Base-by-base conservation (phyloP, 208 protist species). In the Leishmania tropica region DNA sequence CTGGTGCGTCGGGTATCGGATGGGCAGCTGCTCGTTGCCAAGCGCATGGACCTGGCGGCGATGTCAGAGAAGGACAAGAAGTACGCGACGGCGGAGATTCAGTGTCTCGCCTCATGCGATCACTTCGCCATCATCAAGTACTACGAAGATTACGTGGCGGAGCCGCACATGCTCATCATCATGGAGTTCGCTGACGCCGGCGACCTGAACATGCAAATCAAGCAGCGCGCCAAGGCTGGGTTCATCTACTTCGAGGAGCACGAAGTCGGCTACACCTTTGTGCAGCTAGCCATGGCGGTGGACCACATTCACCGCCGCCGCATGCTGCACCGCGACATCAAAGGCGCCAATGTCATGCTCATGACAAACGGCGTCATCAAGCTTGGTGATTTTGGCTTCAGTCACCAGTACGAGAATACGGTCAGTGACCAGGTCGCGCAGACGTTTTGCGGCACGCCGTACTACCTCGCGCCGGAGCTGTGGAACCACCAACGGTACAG, bases 381-480 rank as follows among this genome's bases (percentile, higher is more conserved):
- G 80, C 87, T 97, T 45, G 95, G 90, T 28, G 95, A 97, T 78
- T 97, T 97, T 81, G 92, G 92, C 62, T 96, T 96, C 84, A 89
- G 85, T 31, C 90, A 92, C 56, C 92, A 94, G 88, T 96, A 96
- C 84, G 92, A 96, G 85, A 86, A 92, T 84, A 92, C 92, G 7
- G 85, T 95, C 47, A 94, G 90, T 53, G 91, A 94, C 78, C 90
- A 83, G 40, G 92, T 96, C 19, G 92, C 88, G n/a, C 88, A 88
- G 31, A 96, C 92, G 40, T 96, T 96, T 84, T 96, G 93, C 78
- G 95, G 94, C n/a, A 96, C 93, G 74, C 95, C 96, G 40, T 97
- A 98, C 82, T 99, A 98, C 86, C 86, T 99, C 64, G 92, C 91
- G 15, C 97, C 97, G 19, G 97, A 99, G 88, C 83, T 99, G 54